phyloP scores from a whole-genome alignment of 2,329 filamentous ascomycete species.

The Pseudocercospora crystallina region DNA sequence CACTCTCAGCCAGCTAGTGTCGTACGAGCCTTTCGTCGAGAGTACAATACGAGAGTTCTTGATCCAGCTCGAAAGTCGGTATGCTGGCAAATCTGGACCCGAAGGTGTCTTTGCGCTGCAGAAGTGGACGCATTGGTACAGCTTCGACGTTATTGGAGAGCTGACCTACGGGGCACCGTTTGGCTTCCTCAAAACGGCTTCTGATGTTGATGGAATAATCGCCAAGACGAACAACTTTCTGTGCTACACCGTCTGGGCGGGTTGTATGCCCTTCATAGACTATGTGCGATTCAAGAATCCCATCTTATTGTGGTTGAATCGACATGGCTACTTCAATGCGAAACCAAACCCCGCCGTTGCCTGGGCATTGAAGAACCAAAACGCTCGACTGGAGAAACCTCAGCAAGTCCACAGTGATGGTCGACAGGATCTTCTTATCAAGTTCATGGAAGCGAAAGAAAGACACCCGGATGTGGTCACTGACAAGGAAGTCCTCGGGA shows the following conservation, averaged over 20 bases:
- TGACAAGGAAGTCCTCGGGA: background rate
- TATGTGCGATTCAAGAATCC: background rate
- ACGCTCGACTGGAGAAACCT: background rate
- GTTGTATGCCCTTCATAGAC: background rate
- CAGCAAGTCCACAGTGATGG: background rate
- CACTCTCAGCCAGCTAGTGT: too few species aligned
- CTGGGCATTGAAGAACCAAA: background rate
- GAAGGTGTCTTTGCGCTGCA: slow-evolving; percentile 19
- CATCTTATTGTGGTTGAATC: background rate
- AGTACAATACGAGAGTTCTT: slow-evolving; percentile 10
- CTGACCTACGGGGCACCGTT: slow-evolving; percentile 7
- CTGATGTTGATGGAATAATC: background rate
- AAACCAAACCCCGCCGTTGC: background rate
- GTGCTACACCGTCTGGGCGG: background rate
- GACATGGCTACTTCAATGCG: background rate
- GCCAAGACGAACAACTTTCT: background rate
- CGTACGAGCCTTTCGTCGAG: too few species aligned
- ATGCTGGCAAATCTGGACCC: slow-evolving; percentile 27
- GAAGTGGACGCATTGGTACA: slow-evolving; percentile 2
- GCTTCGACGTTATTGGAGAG: slow-evolving; percentile 12
- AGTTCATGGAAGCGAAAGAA: background rate
- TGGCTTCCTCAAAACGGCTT: background rate
- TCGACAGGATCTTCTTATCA: background rate
- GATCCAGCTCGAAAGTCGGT: slow-evolving; percentile 17
- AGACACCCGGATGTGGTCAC: background rate